Base-by-base conservation (phyloP, 2,329 filamentous ascomycete genomes). In the Leptographium procerum region DNA sequence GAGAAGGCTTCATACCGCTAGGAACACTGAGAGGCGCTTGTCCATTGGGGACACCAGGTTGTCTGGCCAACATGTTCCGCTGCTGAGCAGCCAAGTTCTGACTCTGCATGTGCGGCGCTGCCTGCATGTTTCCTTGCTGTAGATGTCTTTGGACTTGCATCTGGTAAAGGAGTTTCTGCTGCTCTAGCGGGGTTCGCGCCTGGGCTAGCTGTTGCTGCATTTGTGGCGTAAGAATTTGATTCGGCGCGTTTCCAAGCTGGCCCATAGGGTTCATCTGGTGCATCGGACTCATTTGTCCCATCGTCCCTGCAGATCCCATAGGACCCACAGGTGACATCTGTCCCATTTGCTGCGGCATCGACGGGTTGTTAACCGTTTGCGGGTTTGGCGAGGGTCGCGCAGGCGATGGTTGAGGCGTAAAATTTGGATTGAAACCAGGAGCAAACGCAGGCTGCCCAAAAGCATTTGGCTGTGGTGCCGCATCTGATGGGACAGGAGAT, bases 141-240 rank as follows among this genome's bases (percentile, higher is more conserved):
- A 87, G 79, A 66, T 91, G 88, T 59, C 87, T 83, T 66, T 95
- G 88, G 56, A 95, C 72, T 61, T 89, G 87, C 83, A 95, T 88
- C 65, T 95, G 89, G 66, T 95, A 92, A 54, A 86, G 78, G 69
- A 90, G 80, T 66, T 90, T 87, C 63, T 90, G 85, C 66, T 89
- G 86, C 47, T 89, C 86, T 62, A 88, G 79, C 52, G 76, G 77
- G 65, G 81, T 76, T 58, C 78, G 79, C 56, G 72, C 75, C 58
- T 77, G 75, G 0, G 65, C 63, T 66, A 72, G 71, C 65, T 70
- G 69, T 59, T 73, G 71, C 55, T 71, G 71, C 57, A 69, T 68
- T 61, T 63, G 63, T 0, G 62, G 62, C 19, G 59, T 61, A 22
- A 64, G 61, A 66, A 73, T 71, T 55, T 69, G 69, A 54, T 73